phyloP scores from a whole-genome alignment of 495 filamentous ascomycete species.

The Staphylotrichum tortipilum region DNA sequence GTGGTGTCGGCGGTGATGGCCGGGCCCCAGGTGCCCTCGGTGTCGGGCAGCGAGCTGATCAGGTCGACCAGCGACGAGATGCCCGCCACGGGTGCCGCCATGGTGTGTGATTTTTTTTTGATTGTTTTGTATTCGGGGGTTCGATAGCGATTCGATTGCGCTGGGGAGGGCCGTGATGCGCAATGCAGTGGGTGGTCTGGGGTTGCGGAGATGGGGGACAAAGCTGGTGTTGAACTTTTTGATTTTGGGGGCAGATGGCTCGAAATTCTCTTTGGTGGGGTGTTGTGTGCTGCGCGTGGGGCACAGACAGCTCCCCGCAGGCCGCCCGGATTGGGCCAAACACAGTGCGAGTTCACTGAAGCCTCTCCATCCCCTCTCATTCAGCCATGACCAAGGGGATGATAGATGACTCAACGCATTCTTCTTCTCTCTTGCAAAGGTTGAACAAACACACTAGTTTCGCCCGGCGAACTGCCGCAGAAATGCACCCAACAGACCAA shows the following conservation, averaged over 20 bases:
- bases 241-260: not conserved
- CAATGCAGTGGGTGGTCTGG: not conserved
- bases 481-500: too few species aligned
- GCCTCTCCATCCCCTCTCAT: too few species aligned
- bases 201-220: not conserved
- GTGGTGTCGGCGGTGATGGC: constrained; percentile 70
- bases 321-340: too few species aligned
- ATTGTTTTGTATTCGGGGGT: not conserved
- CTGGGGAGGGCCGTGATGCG: not conserved
- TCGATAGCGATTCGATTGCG: too few species aligned
- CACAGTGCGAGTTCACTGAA: too few species aligned
- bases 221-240: too few species aligned
- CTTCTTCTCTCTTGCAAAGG: too few species aligned
- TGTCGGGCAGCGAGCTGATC: constrained; percentile 48
- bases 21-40: constrained; percentile 77
- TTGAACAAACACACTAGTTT: too few species aligned
- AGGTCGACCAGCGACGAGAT: constrained; percentile 41
- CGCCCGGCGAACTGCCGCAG: too few species aligned
- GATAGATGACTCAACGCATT: too few species aligned
- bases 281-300: not conserved
- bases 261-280: not conserved
- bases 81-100: constrained; percentile 21
- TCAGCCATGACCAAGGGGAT: too few species aligned
- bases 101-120: constrained; percentile 1
- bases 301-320: too few species aligned